A percentile compares a stretch with the other conserved stretches of the same genome.
Evolutionary conservation across 768 basidiomycete genomes (phyloP).

Genomic region (Podaxis carcinomalis): DNA sequence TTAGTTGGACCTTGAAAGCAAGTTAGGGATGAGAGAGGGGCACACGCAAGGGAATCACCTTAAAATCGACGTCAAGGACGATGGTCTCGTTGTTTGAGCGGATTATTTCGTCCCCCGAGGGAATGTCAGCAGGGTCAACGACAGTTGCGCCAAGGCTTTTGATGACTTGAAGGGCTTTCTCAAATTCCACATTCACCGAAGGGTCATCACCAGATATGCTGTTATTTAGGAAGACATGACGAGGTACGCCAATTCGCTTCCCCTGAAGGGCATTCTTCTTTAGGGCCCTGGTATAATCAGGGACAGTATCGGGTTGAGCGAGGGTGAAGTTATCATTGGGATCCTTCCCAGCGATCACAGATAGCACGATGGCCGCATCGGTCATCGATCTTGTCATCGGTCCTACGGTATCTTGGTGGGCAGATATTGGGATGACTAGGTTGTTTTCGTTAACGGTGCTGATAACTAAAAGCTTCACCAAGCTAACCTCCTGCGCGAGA

Average conservation of each 20-base stretch:
- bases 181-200: constrained; percentile 34
- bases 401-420: constrained; percentile 56
- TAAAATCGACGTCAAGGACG: constrained; percentile 56
- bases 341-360: constrained; percentile 53
- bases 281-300: constrained; percentile 53
- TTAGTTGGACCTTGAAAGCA: constrained; percentile 44
- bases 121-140: constrained; percentile 60
- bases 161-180: constrained; percentile 33
- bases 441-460: background rate
- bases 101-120: constrained; percentile 47
- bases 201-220: constrained; percentile 28
- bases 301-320: constrained; percentile 46
- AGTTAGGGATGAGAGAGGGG: background rate
- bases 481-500: constrained; percentile 51
- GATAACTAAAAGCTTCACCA: background rate
- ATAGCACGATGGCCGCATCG: constrained; percentile 52
- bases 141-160: constrained; percentile 43
- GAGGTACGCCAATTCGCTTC: constrained; percentile 51
- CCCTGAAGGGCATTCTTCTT: constrained; percentile 42
- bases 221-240: constrained; percentile 32
- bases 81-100: constrained; percentile 48
- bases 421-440: constrained; percentile 52
- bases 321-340: constrained; percentile 52
- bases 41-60: constrained; percentile 29
- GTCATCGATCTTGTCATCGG: constrained; percentile 50